Evolutionary conservation across 495 filamentous ascomycete species (phyloP).

Genomic region (Zalerion maritima): DNA sequence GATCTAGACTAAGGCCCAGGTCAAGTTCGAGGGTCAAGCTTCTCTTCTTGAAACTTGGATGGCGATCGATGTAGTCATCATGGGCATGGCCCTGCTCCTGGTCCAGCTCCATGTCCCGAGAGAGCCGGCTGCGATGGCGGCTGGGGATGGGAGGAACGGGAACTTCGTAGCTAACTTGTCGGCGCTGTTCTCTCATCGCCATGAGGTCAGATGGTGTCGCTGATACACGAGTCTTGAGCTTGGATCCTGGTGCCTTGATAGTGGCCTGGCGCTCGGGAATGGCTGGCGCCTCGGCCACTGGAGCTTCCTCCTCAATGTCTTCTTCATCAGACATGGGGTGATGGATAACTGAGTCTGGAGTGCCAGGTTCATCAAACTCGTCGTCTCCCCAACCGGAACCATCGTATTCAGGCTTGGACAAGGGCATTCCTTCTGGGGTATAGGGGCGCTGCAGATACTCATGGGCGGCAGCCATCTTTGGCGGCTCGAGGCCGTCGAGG

Average conservation of each 20-base stretch:
- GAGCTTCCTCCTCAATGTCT: slow-evolving; percentile 7
- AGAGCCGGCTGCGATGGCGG: slow-evolving; percentile 37
- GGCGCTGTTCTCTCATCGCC: slow-evolving; percentile 74
- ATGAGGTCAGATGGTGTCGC: slow-evolving; percentile 71
- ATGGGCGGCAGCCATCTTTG: slow-evolving; percentile 34
- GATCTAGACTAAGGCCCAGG: slow-evolving; percentile 70
- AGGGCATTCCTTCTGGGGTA: slow-evolving; percentile 43
- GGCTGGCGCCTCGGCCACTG: too few relatives aligned
- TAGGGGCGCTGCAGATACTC: slow-evolving; percentile 40
- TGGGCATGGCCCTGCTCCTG: slow-evolving; percentile 7
- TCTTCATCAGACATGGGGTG: slow-evolving; percentile 45
- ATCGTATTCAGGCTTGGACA: slow-evolving; percentile 40
- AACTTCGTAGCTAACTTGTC: slow-evolving; percentile 61
- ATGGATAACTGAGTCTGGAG: slow-evolving; percentile 88
- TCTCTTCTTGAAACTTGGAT: slow-evolving; percentile 43
- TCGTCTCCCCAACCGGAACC: slow-evolving; percentile 37
- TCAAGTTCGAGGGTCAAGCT: slow-evolving; percentile 59
- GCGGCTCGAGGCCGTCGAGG: slow-evolving; percentile 17
- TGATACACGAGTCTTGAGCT: slow-evolving; percentile 81
- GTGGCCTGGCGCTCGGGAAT: slow-evolving; percentile 80
- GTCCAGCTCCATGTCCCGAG: slow-evolving; percentile 28
- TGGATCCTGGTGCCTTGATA: slow-evolving; percentile 75
- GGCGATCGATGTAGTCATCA: slow-evolving; percentile 29
- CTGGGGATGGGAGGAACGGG: slow-evolving; percentile 48
- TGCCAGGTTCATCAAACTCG: slow-evolving; percentile 53